phyloP scores from a whole-genome alignment of 179 eudicot species.

The Nepenthes alata region DNA sequence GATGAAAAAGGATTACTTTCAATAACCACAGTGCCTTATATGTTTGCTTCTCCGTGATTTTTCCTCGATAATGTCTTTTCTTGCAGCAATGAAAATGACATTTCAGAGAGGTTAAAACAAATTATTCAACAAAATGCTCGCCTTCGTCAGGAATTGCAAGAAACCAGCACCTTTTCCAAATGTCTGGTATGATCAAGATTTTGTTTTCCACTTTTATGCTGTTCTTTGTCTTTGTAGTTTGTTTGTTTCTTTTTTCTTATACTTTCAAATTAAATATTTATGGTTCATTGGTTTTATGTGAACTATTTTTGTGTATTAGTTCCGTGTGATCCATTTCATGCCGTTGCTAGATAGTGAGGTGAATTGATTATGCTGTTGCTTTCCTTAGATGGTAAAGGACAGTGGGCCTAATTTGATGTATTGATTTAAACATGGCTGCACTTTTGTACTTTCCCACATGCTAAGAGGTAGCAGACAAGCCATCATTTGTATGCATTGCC shows the following conservation, averaged over 20 bases:
- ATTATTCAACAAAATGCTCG: slow-evolving; percentile 68
- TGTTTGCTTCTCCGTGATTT: not conserved
- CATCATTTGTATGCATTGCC: too few relatives aligned
- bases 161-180: slow-evolving; percentile 22
- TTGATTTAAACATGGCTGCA: too few relatives aligned
- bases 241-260: not conserved
- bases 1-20: not conserved
- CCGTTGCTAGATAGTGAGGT: not conserved
- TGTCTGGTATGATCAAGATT: slow-evolving; percentile 34
- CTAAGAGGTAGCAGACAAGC: too few relatives aligned
- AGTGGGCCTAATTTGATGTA: too few relatives aligned
- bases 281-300: not conserved
- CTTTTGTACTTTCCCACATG: too few relatives aligned
- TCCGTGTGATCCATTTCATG: too few relatives aligned
- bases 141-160: slow-evolving; percentile 48
- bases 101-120: slow-evolving; percentile 56
- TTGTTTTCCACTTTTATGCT: not conserved
- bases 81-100: slow-evolving; percentile 89
- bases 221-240: not conserved
- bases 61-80: slow-evolving; percentile 6
- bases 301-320: not conserved
- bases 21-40: not conserved
- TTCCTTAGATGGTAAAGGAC: too few relatives aligned
- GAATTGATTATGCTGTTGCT: not conserved
- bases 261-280: too few relatives aligned